Base-by-base conservation (phyloP, 345 rosid genomes). In the Turnera subulata region DNA sequence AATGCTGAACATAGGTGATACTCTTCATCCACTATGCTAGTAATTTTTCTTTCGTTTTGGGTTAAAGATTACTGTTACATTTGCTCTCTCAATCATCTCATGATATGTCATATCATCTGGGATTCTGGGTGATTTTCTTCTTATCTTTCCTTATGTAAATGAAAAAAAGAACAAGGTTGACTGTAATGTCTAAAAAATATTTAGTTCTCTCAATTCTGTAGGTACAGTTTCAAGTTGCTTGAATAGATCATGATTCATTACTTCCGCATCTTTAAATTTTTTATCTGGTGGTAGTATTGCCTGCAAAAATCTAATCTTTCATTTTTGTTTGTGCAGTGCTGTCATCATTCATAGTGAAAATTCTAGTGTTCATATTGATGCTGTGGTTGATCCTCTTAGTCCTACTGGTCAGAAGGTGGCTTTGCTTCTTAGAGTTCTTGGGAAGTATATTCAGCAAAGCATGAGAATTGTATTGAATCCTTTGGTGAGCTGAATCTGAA, bases 401-500 rank as follows among this genome's bases (percentile, higher is more conserved):
- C 82, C 96, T 59, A 58, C 71, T 55, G 99, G 97, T 67, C 99
- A 93, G 80, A 90, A 88, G 71, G 72, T 93, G 68, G 84, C 92
- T 62, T 79, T 95, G 11, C 79, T 93, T 78, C 94, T 93, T 77
- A 85, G 69, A 57, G 73, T 90, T 58, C 66, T 93, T 48, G 74
- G 64, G 75, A 88, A 84, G 62, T 82, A 85, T 52, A 70, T 81
- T 75, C 87, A 84, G 56, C 86, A 97, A 58, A 93, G 97, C 88
- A 77, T 93, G 95, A 78, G 97, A 62, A 79, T 93, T 76, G 73
- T 93, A 45, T 79, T 93, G 39, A 93, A 93, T 75, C 99, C 99
- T 51, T 45, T 90, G 96, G 99, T 93, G 68, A 82, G 99, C 69
- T 18, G 51, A 33, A 50, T 32, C 49, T 22, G 45, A 40, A 88